Base-by-base conservation (phyloP, 164 flowering plant genomes). In the Saururus chinensis region DNA sequence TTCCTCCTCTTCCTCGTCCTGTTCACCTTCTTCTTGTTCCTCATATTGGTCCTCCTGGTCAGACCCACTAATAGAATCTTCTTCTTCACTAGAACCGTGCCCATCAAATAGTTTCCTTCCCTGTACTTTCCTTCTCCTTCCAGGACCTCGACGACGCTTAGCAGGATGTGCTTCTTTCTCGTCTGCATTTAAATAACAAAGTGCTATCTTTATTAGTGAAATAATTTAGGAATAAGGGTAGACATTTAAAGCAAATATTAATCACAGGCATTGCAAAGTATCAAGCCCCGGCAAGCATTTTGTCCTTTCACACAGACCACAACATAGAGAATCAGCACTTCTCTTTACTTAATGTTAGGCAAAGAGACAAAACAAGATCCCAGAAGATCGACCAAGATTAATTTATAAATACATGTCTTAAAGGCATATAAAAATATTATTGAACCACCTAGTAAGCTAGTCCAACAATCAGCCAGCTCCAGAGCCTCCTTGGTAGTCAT, bases 61-160 rank as follows among this genome's bases (percentile, higher is more conserved):
- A 57, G 96, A 87, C 40, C 63, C 81, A 71, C 92, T 84, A 45
- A 88, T 87, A 54, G 86, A 76, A 51, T 87, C 96, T 64, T 92
- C 93, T 24, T 89, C 97, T 64, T 83, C 98, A 68, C 95, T 82
- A 56, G 96, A 81, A 72, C 75, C 77, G 21, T 84, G 82, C 69
- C 71, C 98, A 62, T 89, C 95, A 77, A 95, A 95, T 24, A 95
- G 88, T 66, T 84, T 87, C 79, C 83, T 95, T 60, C 98, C 96
- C 62, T 68, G 79, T 57, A 91, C 21, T 61, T 83, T 81, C 51
- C 65, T 82, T 54, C 63, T 74, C 70, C 86, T 91, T 51, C 82
- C 79, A 23, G 95, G 88, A 53, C 95, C 95, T 55, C 96, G 95
- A 56, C 95, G 72, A 5, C 85, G 54, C 57, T 57, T 88, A n/a